Evolutionary conservation across 2,329 filamentous ascomycete species (phyloP).

Genomic region (Cucurbitaria berberidis): DNA sequence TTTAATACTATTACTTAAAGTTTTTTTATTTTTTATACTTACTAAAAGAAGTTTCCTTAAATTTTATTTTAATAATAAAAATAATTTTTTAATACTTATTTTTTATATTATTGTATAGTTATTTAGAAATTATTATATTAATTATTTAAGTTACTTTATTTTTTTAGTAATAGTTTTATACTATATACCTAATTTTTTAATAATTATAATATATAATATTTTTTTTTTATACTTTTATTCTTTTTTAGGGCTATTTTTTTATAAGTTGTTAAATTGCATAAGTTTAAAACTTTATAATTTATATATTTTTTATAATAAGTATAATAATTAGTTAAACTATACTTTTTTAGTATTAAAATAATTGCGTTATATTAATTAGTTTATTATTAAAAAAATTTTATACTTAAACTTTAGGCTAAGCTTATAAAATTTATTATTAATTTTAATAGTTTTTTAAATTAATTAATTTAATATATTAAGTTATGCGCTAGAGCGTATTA

Average conservation of each 20-base stretch:
- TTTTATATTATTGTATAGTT: not conserved
- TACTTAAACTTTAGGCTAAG: not conserved
- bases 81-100: not conserved
- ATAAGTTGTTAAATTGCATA: not conserved
- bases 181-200: not conserved
- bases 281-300: not conserved
- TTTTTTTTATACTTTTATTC: not conserved
- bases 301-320: not conserved
- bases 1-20: too few relatives aligned
- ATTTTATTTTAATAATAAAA: too few relatives aligned
- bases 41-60: too few relatives aligned
- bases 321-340: not conserved
- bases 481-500: not conserved
- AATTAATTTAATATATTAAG: not conserved
- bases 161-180: not conserved
- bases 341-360: not conserved
- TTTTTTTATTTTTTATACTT: too few relatives aligned
- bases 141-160: conserved; percentile 2
- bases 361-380: not conserved
- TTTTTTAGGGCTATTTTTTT: not conserved
- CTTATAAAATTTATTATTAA: not conserved
- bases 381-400: not conserved
- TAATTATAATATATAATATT: not conserved
- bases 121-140: too few relatives aligned
- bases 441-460: not conserved